Evolutionary conservation across 352 stramenopile genomes (phyloP).

Genomic region (Pythium insidiosum): DNA sequence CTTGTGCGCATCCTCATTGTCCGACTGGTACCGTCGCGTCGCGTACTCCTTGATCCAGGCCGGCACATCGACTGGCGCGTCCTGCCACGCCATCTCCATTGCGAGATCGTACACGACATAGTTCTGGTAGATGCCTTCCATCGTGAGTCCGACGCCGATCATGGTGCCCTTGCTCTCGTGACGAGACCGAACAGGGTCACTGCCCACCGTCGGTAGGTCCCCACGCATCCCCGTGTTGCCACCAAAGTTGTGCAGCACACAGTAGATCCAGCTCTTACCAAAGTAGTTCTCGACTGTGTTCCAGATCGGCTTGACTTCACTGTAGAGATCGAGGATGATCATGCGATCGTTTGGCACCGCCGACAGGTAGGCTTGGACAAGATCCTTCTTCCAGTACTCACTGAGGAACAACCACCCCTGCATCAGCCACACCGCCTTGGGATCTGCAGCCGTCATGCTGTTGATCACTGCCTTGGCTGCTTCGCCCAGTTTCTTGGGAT

Average conservation of each 20-base stretch:
- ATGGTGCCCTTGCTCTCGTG: slow-evolving; percentile 52
- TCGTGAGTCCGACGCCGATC: slow-evolving; percentile 66
- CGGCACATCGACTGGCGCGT: slow-evolving; percentile 27
- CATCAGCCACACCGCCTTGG: slow-evolving; percentile 76
- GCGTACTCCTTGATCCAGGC: slow-evolving; percentile 49
- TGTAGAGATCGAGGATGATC: slow-evolving; percentile 82
- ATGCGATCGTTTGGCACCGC: slow-evolving; percentile 30
- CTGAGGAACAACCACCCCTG: slow-evolving; percentile 77
- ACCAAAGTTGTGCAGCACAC: slow-evolving; percentile 81
- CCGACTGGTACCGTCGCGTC: slow-evolving; percentile 47
- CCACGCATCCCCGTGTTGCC: slow-evolving; percentile 68
- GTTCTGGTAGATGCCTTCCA: slow-evolving; percentile 86
- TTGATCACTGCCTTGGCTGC: slow-evolving; percentile 64
- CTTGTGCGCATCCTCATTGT: slow-evolving; percentile 33
- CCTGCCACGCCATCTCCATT: slow-evolving; percentile 64
- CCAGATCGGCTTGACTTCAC: slow-evolving; percentile 63
- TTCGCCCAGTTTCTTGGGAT: slow-evolving; percentile 29
- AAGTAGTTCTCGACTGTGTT: slow-evolving; percentile 73
- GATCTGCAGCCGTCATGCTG: slow-evolving; percentile 62
- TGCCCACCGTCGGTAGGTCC: slow-evolving; percentile 51
- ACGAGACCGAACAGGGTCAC: slow-evolving; percentile 35
- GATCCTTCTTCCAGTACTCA: slow-evolving; percentile 64
- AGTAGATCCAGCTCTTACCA: slow-evolving; percentile 82
- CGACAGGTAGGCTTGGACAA: slow-evolving; percentile 30
- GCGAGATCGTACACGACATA: slow-evolving; percentile 80